Base-by-base conservation (phyloP, 116 monocot genomes). In the Zostera marina region DNA sequence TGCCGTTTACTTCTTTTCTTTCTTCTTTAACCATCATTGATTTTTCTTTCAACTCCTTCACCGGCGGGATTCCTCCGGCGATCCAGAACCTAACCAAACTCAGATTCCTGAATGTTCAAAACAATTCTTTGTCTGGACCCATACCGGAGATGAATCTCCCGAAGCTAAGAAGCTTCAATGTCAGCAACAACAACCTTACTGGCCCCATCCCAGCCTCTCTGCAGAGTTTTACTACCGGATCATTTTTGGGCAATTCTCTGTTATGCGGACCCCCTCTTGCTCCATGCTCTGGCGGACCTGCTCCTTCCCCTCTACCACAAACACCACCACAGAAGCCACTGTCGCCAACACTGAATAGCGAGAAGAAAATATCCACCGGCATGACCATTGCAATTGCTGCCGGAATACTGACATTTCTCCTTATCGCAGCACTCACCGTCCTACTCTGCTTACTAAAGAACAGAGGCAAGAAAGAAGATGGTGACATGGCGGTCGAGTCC, bases 61-160 rank as follows among this genome's bases (percentile, higher is more conserved):
- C 62, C 53, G 84, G 84, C 2, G 61, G 42, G 19, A 74, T 90
- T 8, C 84, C 89, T 8, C 41, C 63, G 14, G 71, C 81, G 3
- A 54, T 90, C 21, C 76, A 78, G 9, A 81, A 81, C 49, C 56
- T 84, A 10, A 76, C 81, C 11, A 69, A 62, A 14, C 76, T 90
- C 14, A 44, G 61, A 12, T 51, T 73, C 17, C 58, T 90, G 14
- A 65, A 84, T 56, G 76, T 90, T 32, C 73, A 81, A 24, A 90
- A 84, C 71, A 90, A 90, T 63, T 76, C 78, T 0, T 63, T 90
- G 11, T 72, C 84, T 11, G 84, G 84, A 9, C 54, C 57, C 17
- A 69, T 90, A 20, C 84, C 78, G 0, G 69, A 76, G 41, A 59
- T 84, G 46, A 47, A 56, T 8, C 72, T 84, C n/a, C 78, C 81